A percentile compares a stretch with the other conserved stretches of the same genome.
These are phyloP conservation scores for Xylariaceae sp. DNA, from an alignment of 2,329 filamentous ascomycete species.

Conservation along the genomic window DNA sequence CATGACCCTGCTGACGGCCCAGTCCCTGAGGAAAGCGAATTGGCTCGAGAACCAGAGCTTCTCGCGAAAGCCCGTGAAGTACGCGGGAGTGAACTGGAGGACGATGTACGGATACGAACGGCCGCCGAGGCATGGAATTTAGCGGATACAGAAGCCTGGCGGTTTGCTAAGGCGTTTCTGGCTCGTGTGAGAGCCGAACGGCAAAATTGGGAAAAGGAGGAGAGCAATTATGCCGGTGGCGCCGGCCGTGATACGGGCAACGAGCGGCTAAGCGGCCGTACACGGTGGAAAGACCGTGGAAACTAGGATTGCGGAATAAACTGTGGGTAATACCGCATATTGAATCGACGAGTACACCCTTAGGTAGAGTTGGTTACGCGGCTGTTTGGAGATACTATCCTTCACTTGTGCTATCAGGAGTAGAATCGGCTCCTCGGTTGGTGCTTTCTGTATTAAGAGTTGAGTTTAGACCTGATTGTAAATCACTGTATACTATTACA, in stretches of 20 bases:
- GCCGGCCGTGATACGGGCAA: conserved; percentile 47
- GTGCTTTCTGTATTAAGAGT: conserved; percentile 3
- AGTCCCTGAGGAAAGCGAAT: conserved; percentile 47
- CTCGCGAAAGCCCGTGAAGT: conserved; percentile 50
- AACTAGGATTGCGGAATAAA: conserved; percentile 4
- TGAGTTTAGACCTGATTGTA: conserved; percentile 4
- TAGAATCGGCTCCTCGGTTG: conserved; percentile 19
- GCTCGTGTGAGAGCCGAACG: conserved; percentile 60
- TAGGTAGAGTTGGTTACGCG: neutral
- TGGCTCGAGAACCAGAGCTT: conserved; percentile 50
- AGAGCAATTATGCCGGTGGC: conserved; percentile 58
- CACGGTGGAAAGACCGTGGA: conserved; percentile 22
- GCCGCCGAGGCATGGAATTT: conserved; percentile 63
- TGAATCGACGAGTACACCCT: neutral
- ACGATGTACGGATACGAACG: conserved; percentile 44
- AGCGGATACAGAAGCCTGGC: conserved; percentile 73
- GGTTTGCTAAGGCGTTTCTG: conserved; percentile 63
- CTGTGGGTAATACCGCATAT: neutral
- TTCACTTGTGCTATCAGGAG: conserved; percentile 6
- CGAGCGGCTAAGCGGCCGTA: conserved; percentile 31
- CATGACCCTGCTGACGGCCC: conserved; percentile 46
- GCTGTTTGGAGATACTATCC: neutral
- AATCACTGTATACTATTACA: neutral
- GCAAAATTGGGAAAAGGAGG: conserved; percentile 63
- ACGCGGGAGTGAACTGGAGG: conserved; percentile 37